Evolutionary conservation across 2,329 filamentous ascomycete genomes (phyloP).

Genomic region (Exserohilum turcica): DNA sequence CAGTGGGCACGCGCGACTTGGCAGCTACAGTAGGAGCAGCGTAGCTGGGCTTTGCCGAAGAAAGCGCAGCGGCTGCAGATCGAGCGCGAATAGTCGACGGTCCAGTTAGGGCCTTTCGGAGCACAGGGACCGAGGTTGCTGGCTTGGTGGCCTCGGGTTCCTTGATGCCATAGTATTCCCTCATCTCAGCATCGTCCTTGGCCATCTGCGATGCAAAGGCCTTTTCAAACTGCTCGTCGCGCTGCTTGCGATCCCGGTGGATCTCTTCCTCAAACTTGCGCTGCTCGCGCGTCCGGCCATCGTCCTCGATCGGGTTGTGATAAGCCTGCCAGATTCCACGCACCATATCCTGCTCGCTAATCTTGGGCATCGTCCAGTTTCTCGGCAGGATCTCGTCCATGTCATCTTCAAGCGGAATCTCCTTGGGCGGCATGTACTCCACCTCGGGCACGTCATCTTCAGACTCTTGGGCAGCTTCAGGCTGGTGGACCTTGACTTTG

Average conservation of each 20-base stretch:
- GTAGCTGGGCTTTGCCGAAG: conserved; percentile 44
- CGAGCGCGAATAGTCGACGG: conserved; percentile 62
- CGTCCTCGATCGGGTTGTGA: conserved; percentile 64
- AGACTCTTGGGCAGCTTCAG: conserved; percentile 58
- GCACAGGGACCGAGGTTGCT: conserved; percentile 1
- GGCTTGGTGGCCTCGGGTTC: conserved; percentile 29
- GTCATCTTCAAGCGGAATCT: conserved; percentile 66
- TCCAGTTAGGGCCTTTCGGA: conserved; percentile 36
- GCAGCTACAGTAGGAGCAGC: conserved; percentile 47
- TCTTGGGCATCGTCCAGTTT: conserved; percentile 57
- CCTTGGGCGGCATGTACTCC: conserved; percentile 84
- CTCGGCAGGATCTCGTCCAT: conserved; percentile 67
- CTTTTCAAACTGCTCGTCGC: conserved; percentile 70
- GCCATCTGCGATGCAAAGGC: conserved; percentile 66
- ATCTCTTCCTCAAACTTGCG: conserved; percentile 59
- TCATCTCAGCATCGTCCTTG: conserved; percentile 57
- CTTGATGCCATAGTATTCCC: conserved; percentile 36
- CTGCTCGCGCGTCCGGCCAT: conserved; percentile 67
- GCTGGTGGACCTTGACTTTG: conserved; percentile 67
- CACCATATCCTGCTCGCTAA: conserved; percentile 59
- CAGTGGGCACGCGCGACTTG: conserved; percentile 46
- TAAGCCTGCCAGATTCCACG: conserved; percentile 59
- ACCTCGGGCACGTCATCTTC: conserved; percentile 71
- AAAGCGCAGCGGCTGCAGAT: conserved; percentile 53
- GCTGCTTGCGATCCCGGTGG: conserved; percentile 54